These are phyloP conservation scores for Lecanicillium sp. DNA, from an alignment of 2,329 filamentous ascomycete genomes.

Conservation along the genomic window DNA sequence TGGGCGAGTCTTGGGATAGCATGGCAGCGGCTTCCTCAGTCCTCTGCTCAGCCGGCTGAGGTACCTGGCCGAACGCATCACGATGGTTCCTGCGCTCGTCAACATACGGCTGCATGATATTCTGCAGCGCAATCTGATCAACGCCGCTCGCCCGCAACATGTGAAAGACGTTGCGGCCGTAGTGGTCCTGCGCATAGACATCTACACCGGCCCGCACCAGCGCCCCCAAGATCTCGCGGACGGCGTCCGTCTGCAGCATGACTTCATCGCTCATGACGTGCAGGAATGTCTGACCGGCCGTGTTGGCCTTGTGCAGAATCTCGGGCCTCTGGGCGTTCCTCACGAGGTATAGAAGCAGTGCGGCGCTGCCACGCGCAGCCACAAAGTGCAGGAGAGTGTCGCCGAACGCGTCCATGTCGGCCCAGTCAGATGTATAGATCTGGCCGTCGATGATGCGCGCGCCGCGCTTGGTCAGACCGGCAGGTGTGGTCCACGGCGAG, in stretches of 20 bases:
- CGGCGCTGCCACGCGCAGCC: conserved; percentile 28
- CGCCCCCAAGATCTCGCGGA: conserved; percentile 24
- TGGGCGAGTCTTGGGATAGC: too few relatives aligned
- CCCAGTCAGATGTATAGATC: conserved; percentile 13
- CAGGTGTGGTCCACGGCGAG: conserved; percentile 24
- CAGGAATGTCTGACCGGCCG: conserved; percentile 43
- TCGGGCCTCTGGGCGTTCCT: conserved; percentile 13
- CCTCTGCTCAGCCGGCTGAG: neutral
- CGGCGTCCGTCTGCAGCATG: conserved; percentile 24
- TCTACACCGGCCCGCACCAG: conserved; percentile 22
- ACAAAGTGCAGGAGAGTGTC: conserved; percentile 44
- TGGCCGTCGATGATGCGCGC: conserved; percentile 16
- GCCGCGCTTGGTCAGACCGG: conserved; percentile 20
- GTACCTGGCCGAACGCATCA: conserved; percentile 41
- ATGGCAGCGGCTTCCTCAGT: too few relatives aligned
- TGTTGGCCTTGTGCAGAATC: conserved; percentile 27
- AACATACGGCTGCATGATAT: conserved; percentile 31
- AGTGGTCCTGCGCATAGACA: conserved; percentile 38
- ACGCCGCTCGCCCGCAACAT: conserved; percentile 27
- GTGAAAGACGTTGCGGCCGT: conserved; percentile 50
- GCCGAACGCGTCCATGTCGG: conserved; percentile 35
- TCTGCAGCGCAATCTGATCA: conserved; percentile 24
- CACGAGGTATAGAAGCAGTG: conserved; percentile 26
- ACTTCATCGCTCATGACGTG: conserved; percentile 35
- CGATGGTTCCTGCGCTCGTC: conserved; percentile 30